A percentile compares a stretch with the other conserved stretches of the same genome.
Evolutionary conservation across 2,329 filamentous ascomycete genomes (phyloP).

Genomic region (Exophiala mesophila): DNA sequence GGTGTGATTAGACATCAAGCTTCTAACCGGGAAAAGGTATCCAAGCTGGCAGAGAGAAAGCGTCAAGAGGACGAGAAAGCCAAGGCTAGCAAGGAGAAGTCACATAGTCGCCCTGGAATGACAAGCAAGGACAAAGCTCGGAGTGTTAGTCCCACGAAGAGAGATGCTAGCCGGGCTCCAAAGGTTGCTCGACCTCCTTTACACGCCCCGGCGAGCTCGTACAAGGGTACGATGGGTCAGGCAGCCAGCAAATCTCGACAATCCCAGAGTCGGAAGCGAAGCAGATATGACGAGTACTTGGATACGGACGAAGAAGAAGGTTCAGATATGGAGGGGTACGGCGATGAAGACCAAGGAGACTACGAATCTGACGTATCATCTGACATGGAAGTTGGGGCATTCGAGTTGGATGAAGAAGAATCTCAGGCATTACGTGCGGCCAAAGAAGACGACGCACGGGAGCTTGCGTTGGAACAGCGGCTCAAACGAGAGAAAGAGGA

Average conservation of each 20-base stretch:
- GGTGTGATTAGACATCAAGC: conserved; percentile 55
- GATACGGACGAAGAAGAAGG: conserved; percentile 46
- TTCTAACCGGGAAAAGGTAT: conserved; percentile 50
- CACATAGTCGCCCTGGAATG: conserved; percentile 28
- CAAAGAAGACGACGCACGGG: conserved; percentile 44
- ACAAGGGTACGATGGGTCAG: conserved; percentile 41
- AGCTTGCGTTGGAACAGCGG: conserved; percentile 38
- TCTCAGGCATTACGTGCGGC: conserved; percentile 37
- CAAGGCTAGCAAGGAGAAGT: conserved; percentile 36
- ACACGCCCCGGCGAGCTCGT: conserved; percentile 28
- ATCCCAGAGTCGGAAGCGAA: conserved; percentile 27
- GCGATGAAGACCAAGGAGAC: conserved; percentile 37
- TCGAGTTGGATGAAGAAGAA: conserved; percentile 45
- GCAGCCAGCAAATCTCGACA: conserved; percentile 30
- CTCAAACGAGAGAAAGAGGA: conserved; percentile 45
- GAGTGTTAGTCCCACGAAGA: conserved; percentile 27
- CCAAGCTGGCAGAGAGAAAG: conserved; percentile 47
- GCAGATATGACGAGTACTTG: conserved; percentile 36
- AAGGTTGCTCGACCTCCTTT: conserved; percentile 21
- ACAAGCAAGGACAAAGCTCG: conserved; percentile 16
- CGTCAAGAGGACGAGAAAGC: conserved; percentile 41
- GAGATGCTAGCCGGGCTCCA: conserved; percentile 27
- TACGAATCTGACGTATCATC: conserved; percentile 43
- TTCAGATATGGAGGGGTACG: conserved; percentile 33
- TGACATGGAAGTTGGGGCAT: conserved; percentile 48